Evolutionary conservation across 352 stramenopile species (phyloP).

Genomic region (Globisporangium mamillatum): DNA sequence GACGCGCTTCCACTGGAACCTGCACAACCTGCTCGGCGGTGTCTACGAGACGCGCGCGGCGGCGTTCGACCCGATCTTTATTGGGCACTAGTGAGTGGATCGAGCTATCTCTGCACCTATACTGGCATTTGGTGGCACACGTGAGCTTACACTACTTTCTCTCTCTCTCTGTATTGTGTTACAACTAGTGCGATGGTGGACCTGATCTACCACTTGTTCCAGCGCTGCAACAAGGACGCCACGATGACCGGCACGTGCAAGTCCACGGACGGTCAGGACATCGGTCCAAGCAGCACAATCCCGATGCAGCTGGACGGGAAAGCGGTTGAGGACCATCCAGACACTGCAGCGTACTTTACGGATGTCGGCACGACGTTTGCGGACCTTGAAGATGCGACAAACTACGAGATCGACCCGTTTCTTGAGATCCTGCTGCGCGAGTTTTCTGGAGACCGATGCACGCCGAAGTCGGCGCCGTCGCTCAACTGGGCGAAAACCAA

Average conservation of each 20-base stretch:
- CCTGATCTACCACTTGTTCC: conserved; percentile 61
- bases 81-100: conserved; percentile 33
- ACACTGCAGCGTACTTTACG: conserved; percentile 24
- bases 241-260: conserved; percentile 30
- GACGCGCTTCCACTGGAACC: conserved; percentile 38
- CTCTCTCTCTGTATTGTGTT: neutral
- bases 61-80: conserved; percentile 38
- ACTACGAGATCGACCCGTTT: conserved; percentile 63
- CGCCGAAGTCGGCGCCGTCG: conserved; percentile 23
- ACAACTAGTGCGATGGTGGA: conserved; percentile 42
- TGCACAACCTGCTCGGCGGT: conserved; percentile 38
- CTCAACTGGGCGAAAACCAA: conserved; percentile 42
- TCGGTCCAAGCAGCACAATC: conserved; percentile 23
- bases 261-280: conserved; percentile 15
- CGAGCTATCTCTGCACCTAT: neutral
- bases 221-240: conserved; percentile 47
- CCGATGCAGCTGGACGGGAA: conserved; percentile 30
- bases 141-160: neutral
- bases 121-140: neutral
- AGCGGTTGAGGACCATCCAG: conserved; percentile 21
- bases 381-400: conserved; percentile 31
- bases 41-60: conserved; percentile 34
- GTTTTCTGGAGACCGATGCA: conserved; percentile 43
- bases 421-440: conserved; percentile 54
- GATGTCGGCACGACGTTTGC: conserved; percentile 26